Base-by-base conservation (phyloP, 352 stramenopile species). In the Thalassiosira livingstoniorum region DNA sequence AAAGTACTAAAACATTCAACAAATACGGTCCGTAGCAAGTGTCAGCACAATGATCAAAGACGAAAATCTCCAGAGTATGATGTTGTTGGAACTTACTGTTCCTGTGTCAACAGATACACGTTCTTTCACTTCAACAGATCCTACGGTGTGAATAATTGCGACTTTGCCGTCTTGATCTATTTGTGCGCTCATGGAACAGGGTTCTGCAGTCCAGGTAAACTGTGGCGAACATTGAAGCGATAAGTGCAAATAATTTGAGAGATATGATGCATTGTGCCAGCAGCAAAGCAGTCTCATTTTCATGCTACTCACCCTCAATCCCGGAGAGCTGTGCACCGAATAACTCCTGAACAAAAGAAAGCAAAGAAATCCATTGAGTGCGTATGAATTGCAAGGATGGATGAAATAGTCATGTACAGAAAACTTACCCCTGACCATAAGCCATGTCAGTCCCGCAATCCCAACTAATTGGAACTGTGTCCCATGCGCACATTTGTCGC, bases 151-250 rank as follows among this genome's bases (percentile, higher is more conserved):
- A 37, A 89, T 68, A 27, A 89, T 84, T 11, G 72, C 78, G 60
- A 89, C 70, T 21, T 76, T 79, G 15, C 82, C 82, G 63, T 80
- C 63, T n/a, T 27, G 0, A 64, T 79, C 45, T 27, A 89, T 75
- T 66, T 89, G 75, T 15, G 35, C 66, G 27, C 62, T 75, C 63
- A 81, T 71, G n/a, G 63, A 65, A 47, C 78, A 85, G 0, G 68
- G 35, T 27, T 51, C 10, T n/a, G n/a, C n/a, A n/a, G n/a, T n/a
- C n/a, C n/a, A n/a, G n/a, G n/a, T n/a, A n/a, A n/a, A n/a, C n/a
- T n/a, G n/a, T n/a, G n/a, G n/a, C n/a, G n/a, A n/a, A n/a, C n/a
- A n/a, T n/a, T n/a, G n/a, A n/a, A n/a, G n/a, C n/a, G n/a, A n/a
- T n/a, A n/a, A n/a, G n/a, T n/a, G n/a, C n/a, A n/a, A n/a, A n/a